phyloP scores from a whole-genome alignment of 2,329 filamentous ascomycete genomes.

The Colletotrichum tropicale region DNA sequence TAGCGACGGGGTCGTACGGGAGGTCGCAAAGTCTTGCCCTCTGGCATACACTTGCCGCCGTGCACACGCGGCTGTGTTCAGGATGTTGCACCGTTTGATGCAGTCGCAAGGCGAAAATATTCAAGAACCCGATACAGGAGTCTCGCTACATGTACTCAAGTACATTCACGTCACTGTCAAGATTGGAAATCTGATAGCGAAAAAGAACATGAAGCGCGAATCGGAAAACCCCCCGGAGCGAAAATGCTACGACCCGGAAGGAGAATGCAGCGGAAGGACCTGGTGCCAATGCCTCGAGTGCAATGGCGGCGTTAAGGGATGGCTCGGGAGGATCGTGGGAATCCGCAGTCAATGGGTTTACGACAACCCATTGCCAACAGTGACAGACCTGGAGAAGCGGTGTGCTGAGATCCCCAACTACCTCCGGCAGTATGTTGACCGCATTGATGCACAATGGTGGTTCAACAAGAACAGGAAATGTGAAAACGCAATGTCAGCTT shows the following conservation, averaged over 20 bases:
- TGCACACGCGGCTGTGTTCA: not conserved
- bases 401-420: not conserved
- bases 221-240: accelerated
- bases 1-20: accelerated
- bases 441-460: not conserved
- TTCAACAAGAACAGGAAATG: not conserved
- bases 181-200: not conserved
- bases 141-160: not conserved
- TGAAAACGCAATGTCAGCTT: accelerated
- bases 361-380: accelerated
- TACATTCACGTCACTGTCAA: not conserved
- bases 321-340: not conserved
- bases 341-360: not conserved
- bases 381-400: accelerated
- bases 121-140: accelerated
- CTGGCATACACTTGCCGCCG: not conserved
- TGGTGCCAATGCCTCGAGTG: too few relatives aligned
- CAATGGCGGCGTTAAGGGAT: accelerated
- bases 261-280: too few relatives aligned
- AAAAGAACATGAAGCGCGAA: accelerated
- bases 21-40: not conserved
- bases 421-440: accelerated
- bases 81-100: not conserved
- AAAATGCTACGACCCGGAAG: not conserved
- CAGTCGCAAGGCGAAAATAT: accelerated